Evolutionary conservation across 2,329 filamentous ascomycete genomes (phyloP), one percentile per base, ranked within the genome.

Genomic region (Grosmannia penicillata): DNA sequence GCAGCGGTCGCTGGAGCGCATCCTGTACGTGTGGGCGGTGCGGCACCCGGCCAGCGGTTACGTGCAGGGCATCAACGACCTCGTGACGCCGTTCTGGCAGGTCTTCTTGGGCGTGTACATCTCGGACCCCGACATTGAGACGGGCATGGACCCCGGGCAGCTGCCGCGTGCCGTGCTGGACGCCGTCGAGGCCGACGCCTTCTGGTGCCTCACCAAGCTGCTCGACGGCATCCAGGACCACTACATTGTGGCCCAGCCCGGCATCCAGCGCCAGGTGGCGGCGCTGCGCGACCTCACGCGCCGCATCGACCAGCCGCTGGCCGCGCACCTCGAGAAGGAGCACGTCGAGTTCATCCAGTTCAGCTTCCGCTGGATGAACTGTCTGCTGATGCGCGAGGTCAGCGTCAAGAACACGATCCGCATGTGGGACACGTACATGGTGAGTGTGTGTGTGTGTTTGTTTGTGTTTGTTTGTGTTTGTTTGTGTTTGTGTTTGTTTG

Each of bases 361-460:
- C 61, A 95, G 86, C 59, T 98, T 98, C 56, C 73, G 91, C 40
- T 98, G 91, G 91, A 98, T 98, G 91, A 98, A 98, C 53, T 98
- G 91, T 57, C 72, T 98, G 37, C 67, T 98, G 47, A 98, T 98
- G 91, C 75, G 91, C 46, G 91, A 98, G 61, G 82, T 98, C 47
- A 94, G 82, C 54, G 89, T 98, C 41, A 83, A 79, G 56, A 96
- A 95, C 56, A 95, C 86, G 1, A 93, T 98, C 46, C 72, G 91
- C 49, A 98, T 98, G 91, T 98, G 91, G 91, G 91, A 98, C 59
- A 98, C 91, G 21, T 98, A 98, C 62, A 73, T 98, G 63, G 89
- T 95, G 65, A 55, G 76, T 61, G 6, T 13, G 17, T 19, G n/a
- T 10, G 8, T 10, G 8, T 8, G 8, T 18, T 9, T 6, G 3